phyloP scores from a whole-genome alignment of 2,329 filamentous ascomycete genomes.

The Colletotrichum spinosum region DNA sequence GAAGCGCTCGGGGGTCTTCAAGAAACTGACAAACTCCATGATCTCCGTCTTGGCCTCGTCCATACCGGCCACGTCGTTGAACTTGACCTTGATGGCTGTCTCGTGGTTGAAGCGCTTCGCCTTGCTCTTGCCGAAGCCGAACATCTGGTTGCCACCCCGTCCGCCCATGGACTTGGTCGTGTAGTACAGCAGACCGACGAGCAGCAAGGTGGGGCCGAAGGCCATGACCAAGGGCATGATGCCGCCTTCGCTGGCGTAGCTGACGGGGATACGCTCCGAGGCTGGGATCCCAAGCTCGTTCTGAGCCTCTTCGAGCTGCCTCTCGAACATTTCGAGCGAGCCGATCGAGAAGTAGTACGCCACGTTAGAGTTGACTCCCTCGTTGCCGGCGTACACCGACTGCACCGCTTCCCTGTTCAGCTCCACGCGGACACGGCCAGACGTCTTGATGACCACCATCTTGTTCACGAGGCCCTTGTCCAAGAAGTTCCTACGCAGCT shows the following conservation, averaged over 20 bases:
- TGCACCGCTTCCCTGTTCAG: slow-evolving; percentile 80
- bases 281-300: slow-evolving; percentile 86
- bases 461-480: slow-evolving; percentile 97
- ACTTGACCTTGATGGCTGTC: slow-evolving; percentile 95
- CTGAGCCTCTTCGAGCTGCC: slow-evolving; percentile 88
- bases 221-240: slow-evolving; percentile 77
- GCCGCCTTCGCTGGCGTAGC: slow-evolving; percentile 83
- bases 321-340: slow-evolving; percentile 92
- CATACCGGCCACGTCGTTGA: slow-evolving; percentile 95
- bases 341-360: slow-evolving; percentile 96
- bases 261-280: slow-evolving; percentile 91
- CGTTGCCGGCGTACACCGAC: slow-evolving; percentile 78
- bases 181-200: slow-evolving; percentile 87
- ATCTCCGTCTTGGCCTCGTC: slow-evolving; percentile 98
- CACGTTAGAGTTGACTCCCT: slow-evolving; percentile 74
- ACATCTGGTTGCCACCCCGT: slow-evolving; percentile 82
- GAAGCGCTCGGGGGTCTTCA: slow-evolving; percentile 93
- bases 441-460: slow-evolving; percentile 80
- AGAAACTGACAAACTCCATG: slow-evolving; percentile 98
- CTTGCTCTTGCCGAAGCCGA: slow-evolving; percentile 94
- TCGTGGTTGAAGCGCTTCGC: slow-evolving; percentile 99
- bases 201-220: slow-evolving; percentile 87
- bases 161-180: slow-evolving; percentile 80
- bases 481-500: slow-evolving; percentile 91
- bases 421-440: slow-evolving; percentile 78